Conservation (phyloP, 345 rosid genomes). For the Salix exigua region DNA sequence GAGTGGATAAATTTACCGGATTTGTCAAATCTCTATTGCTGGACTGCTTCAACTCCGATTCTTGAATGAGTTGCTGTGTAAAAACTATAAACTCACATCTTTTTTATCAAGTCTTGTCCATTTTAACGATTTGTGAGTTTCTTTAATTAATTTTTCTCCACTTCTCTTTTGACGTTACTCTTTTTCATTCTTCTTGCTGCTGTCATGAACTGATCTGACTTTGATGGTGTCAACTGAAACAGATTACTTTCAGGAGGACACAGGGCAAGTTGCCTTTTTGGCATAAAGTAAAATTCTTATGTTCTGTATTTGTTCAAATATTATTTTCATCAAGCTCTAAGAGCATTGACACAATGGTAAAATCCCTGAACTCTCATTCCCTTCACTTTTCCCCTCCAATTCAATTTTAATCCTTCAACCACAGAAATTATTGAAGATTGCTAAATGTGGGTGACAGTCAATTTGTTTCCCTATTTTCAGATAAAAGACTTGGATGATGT, state of each 20-base stretch:
- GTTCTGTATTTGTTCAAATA: slow-evolving; percentile 63
- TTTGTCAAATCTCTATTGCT: neutral
- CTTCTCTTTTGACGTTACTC: neutral
- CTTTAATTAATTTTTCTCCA: neutral
- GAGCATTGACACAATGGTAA: slow-evolving; percentile 76
- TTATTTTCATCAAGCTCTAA: slow-evolving; percentile 69
- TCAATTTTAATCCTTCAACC: neutral
- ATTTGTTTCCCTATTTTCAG: slow-evolving; percentile 38
- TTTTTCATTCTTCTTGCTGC: neutral
- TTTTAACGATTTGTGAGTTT: neutral
- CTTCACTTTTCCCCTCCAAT: too few relatives aligned
- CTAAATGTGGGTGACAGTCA: slow-evolving; percentile 13
- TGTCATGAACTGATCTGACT: neutral
- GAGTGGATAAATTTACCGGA: neutral
- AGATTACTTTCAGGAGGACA: slow-evolving; percentile 73
- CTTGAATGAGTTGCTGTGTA: neutral
- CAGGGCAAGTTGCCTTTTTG: slow-evolving; percentile 87
- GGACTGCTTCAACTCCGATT: neutral
- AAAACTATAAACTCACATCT: too few relatives aligned
- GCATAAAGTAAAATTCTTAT: slow-evolving; percentile 71
- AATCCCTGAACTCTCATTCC: neutral
- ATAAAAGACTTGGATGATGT: slow-evolving; percentile 85
- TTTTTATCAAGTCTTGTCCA: neutral
- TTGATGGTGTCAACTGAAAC: slow-evolving; percentile 17
- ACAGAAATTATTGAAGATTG: neutral